Evolutionary conservation across 495 filamentous ascomycete genomes (phyloP), one percentile per base, ranked within the genome.

Genomic region (Chaetomium fimeti): DNA sequence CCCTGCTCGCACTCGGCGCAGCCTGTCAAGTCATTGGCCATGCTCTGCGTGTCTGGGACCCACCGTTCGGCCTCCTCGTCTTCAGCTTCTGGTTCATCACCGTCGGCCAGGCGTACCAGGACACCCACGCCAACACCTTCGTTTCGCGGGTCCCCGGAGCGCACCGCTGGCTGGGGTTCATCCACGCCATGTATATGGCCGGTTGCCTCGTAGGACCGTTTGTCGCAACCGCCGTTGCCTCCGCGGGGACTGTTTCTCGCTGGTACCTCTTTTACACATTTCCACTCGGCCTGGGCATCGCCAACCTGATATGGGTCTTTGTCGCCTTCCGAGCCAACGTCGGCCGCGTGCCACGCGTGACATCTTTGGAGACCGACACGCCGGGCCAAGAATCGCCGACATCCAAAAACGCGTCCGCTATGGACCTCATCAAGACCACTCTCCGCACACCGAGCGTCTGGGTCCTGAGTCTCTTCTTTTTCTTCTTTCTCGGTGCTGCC

Each of bases 161-260:
- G 5, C 83, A 87, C 63, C 73, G 82, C 29, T 85, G 83, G 83
- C 71, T 87, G 4, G 82, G 82, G 8, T 76, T 84, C 59, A 82
- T 85, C 20, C 83, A 87, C 70, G 81, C 79, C 43, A 78, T 81
- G 71, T 87, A 84, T 59, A 82, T 81, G 25, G 73, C 81, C 1
- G 83, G 83, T 0, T 79, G 78, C 16, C 73, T 87, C 4, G 74
- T 84, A 7, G 75, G 70, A 0, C 83, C 84, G 18, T 77, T 87
- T 64, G 74, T 82, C 6, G 81, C 82, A 0, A 82, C 81, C 2
- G 69, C 77, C 11, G 77, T 85, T 29, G 81, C 80, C n/a, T 71
- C 71, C 11, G 62, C 70, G 2, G 53, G 53, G 27, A 54, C 52
- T 20, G 54, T 63, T 2, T 63, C 69, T 20, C 71, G 66, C 2